Evolutionary conservation across 345 rosid species (phyloP).

Genomic region (Punica granatum): DNA sequence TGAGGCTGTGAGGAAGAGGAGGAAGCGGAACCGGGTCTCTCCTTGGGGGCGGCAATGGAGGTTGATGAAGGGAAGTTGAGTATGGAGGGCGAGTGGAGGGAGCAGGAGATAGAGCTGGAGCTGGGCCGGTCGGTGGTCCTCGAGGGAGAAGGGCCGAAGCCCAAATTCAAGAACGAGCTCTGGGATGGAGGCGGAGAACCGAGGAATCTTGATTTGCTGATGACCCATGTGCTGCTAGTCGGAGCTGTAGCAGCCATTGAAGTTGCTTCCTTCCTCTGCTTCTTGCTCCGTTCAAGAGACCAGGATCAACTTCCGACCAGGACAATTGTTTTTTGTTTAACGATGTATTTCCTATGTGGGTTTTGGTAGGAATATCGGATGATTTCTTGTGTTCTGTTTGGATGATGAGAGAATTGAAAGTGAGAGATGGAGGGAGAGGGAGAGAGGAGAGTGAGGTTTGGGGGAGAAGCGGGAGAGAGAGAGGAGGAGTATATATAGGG

Average conservation of each 20-base stretch:
- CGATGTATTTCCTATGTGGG: too few relatives aligned
- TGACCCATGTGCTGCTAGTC: background rate
- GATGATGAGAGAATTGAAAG: background rate
- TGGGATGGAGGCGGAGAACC: background rate
- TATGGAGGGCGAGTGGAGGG: slow-evolving; percentile 48
- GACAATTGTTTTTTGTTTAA: too few relatives aligned
- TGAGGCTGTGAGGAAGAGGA: slow-evolving; percentile 8
- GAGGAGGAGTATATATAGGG: slow-evolving; percentile 8
- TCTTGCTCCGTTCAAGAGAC: too few relatives aligned
- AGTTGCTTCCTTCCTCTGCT: background rate
- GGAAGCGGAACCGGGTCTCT: slow-evolving; percentile 12
- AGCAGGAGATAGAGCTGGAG: slow-evolving; percentile 16
- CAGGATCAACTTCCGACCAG: too few relatives aligned
- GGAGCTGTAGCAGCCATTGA: background rate
- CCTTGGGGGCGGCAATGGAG: slow-evolving; percentile 20
- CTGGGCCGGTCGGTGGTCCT: slow-evolving; percentile 13
- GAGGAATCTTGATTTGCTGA: background rate
- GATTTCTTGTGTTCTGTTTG: background rate
- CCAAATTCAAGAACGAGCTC: background rate
- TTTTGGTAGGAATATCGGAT: too few relatives aligned
- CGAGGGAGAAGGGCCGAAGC: slow-evolving; percentile 3
- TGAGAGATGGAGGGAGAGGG: background rate
- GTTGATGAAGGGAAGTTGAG: slow-evolving; percentile 45
- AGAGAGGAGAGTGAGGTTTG: background rate
- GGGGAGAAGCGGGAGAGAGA: slow-evolving; percentile 8